Percentiles rank a stretch among this genome's conserved stretches.
Conservation (phyloP, 2,329 filamentous ascomycete species). For the Coleophoma eucalyptorum region DNA sequence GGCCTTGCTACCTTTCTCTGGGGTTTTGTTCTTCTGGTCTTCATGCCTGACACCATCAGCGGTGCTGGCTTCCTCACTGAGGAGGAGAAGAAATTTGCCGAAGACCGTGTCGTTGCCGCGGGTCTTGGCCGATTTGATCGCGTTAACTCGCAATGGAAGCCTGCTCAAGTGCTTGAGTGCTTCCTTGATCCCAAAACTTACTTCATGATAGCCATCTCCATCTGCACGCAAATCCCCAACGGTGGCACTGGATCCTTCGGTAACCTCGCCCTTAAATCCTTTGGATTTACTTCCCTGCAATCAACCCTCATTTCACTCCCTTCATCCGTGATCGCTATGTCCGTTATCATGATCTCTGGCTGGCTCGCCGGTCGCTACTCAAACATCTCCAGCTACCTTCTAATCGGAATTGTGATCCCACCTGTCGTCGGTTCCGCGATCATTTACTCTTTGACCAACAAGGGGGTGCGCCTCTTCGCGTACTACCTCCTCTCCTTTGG, state of each 20-base stretch:
- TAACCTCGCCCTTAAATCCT: neutral
- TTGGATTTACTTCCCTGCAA: neutral
- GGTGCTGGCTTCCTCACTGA: neutral
- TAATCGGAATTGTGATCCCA: neutral
- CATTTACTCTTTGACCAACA: neutral
- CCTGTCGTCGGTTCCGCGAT: neutral
- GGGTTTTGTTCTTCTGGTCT: slow-evolving; percentile 12
- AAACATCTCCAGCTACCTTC: neutral
- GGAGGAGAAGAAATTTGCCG: neutral
- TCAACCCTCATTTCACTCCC: neutral
- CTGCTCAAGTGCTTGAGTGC: slow-evolving; percentile 32
- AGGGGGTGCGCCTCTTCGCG: neutral
- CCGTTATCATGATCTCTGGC: neutral
- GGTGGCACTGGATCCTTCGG: neutral
- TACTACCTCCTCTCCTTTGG: neutral
- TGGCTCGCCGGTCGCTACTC: neutral
- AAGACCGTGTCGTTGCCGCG: neutral
- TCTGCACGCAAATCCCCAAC: neutral
- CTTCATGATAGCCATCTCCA: too few species aligned
- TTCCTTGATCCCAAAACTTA: slow-evolving; percentile 53
- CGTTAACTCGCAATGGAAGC: slow-evolving; percentile 12
- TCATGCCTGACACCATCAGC: neutral
- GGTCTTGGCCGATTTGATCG: neutral
- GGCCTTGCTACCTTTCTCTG: too few species aligned
- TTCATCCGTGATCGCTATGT: neutral